Conservation (phyloP, 148 eudicot genomes). For the Mesembryanthemum crystallinum region DNA sequence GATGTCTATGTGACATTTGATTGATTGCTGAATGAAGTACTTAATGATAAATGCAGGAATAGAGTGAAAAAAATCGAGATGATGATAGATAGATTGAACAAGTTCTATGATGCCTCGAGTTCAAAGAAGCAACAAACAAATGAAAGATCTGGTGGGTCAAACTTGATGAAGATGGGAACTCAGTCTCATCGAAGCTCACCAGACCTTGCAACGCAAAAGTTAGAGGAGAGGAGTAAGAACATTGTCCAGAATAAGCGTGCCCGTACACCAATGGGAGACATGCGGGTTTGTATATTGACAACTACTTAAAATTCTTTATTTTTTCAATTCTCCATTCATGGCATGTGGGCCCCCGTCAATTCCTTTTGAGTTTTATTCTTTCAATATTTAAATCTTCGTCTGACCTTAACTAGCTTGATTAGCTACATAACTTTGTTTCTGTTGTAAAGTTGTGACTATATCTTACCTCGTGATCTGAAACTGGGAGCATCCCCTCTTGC, state of each 20-base stretch:
- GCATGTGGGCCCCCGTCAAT: too few species aligned
- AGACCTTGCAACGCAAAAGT: slow-evolving; percentile 53
- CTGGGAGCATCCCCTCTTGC: not conserved
- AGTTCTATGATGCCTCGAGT: slow-evolving; percentile 44
- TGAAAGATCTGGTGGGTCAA: slow-evolving; percentile 64
- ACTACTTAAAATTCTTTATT: not conserved
- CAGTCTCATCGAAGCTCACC: slow-evolving; percentile 59
- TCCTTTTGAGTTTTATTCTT: not conserved
- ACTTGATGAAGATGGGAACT: slow-evolving; percentile 55
- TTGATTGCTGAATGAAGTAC: slow-evolving; percentile 16
- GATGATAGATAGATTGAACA: slow-evolving; percentile 53
- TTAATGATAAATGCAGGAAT: slow-evolving; percentile 41
- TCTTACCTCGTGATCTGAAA: not conserved
- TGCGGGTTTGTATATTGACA: slow-evolving; percentile 55
- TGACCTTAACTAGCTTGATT: not conserved
- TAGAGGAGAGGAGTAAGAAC: slow-evolving; percentile 69
- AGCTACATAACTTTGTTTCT: too few species aligned
- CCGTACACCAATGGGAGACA: slow-evolving; percentile 78
- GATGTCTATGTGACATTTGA: too few species aligned
- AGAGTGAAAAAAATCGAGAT: slow-evolving; percentile 66
- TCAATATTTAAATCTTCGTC: not conserved
- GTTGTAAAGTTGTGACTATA: too few species aligned
- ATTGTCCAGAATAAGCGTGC: slow-evolving; percentile 66
- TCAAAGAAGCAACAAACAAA: slow-evolving; percentile 60
- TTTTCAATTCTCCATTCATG: not conserved